phyloP scores from a whole-genome alignment of 1,284 basidiomycete species.

The Hypsizygus ulmarius region DNA sequence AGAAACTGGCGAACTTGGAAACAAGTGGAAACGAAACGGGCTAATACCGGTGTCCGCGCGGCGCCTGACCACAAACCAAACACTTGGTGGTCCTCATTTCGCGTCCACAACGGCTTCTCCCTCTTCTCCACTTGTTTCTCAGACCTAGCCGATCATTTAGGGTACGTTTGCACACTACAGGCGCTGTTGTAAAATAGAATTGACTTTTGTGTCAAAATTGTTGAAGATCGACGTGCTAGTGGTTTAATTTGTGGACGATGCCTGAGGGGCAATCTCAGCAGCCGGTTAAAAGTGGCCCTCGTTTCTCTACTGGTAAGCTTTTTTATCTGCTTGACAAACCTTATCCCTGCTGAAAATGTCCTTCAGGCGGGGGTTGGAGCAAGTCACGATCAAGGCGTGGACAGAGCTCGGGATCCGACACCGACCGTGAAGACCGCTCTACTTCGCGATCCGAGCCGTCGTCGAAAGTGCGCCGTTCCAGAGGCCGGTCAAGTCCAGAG shows the following conservation, averaged over 20 bases:
- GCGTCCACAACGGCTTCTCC: neutral
- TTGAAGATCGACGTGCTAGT: constrained; percentile 8
- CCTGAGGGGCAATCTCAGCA: constrained; percentile 16
- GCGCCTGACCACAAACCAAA: no score
- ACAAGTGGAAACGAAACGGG: neutral
- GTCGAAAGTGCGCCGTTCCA: constrained; percentile 27
- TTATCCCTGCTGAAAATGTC: constrained; percentile 10
- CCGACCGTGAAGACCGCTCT: constrained; percentile 38
- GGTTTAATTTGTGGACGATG: constrained; percentile 15
- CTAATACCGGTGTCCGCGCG: no score
- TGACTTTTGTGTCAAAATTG: neutral
- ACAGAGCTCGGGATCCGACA: constrained; percentile 39
- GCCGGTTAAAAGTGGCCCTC: constrained; percentile 26
- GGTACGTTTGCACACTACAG: neutral
- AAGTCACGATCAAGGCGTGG: constrained; percentile 25
- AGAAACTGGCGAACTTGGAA: neutral
- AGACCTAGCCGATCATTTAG: neutral
- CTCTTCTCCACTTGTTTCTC: neutral
- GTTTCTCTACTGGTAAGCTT: constrained; percentile 32
- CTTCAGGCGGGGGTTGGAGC: constrained; percentile 23
- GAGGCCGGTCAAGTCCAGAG: constrained; percentile 30
- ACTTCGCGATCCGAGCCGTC: constrained; percentile 39
- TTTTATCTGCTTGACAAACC: neutral
- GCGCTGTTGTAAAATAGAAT: neutral
- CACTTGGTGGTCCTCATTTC: neutral